Base-by-base conservation (phyloP, 768 basidiomycete species). In the Amanita molliuscula region DNA sequence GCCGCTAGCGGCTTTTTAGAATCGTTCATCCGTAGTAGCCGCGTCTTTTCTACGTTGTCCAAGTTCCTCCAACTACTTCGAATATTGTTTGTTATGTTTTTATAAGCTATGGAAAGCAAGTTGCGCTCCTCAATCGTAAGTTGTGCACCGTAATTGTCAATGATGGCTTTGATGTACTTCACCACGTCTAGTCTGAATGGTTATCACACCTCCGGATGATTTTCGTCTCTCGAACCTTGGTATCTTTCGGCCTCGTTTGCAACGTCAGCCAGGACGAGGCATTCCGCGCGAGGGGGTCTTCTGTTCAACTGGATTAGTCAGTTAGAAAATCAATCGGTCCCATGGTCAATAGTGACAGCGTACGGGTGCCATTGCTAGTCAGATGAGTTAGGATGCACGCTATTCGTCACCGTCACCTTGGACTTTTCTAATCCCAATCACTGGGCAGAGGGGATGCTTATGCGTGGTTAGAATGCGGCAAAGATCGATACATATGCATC, bases 161-260 rank as follows among this genome's bases (percentile, higher is more conserved):
- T 78, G 54, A 90, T 77, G 36, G 70, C 65, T 72, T 89, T 91
- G 70, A 91, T 81, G 67, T 87, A 82, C 53, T 74, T 67, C 56
- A 89, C 79, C 55, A 88, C 82, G 62, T 90, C 84, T 87, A 68
- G n/a, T 45, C 44, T 36, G 41, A n/a, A 26, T 16, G 13, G 11
- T 6, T 16, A 18, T 25, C 10, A 13, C 38, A 6, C 3, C 34
- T 18, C 23, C 6, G 37, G 21, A 41, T 4, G 28, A 42, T 23
- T 31, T 31, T 31, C 31, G 4, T 10, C 31, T 13, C 29, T 53
- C 68, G 47, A 51, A 90, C 90, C 90, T 71, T 88, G 81, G 63
- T 90, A 90, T 47, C 90, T 84, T 64, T 90, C 88, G 31, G 90
- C 88, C 69, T 91, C 85, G 61, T 87, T 87, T 41, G 87, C 84